Base-by-base conservation (phyloP, 2,329 filamentous ascomycete species). In the Penicillium sp. region DNA sequence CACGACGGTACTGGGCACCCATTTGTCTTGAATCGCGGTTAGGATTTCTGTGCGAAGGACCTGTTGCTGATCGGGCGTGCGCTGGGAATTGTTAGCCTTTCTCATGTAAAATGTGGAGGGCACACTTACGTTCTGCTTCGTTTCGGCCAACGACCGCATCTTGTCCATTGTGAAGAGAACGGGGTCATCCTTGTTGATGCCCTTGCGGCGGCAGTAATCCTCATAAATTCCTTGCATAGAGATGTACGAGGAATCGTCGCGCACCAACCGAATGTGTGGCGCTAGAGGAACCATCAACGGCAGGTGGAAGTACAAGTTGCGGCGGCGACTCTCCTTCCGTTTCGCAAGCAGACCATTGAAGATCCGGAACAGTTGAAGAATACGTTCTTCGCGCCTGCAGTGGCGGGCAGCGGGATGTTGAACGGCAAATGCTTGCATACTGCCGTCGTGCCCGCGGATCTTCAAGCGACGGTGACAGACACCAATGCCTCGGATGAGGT, bases 361-460 rank as follows among this genome's bases (percentile, higher is more conserved):
- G 67, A 97, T 95, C 44, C 95, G 85, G 87, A 99, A 99, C 13
- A 99, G 83, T 75, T 99, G 94, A 62, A 97, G 76, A 55, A 97
- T 96, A 29, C 94, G 85, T 77, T 99, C 95, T 73, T 99, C 95
- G 53, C 95, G 86, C 59, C 94, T 86, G 69, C 92, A 97, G 73
- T 96, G 92, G 55, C 94, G 82, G 4, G 92, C 91, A 2, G 94
- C 92, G 4, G 94, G 95, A 72, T 97, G 93, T 71, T 99, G 95
- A 36, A 99, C 91, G 3, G 92, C 92, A 76, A 97, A 99, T 8
- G 91, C 85, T 79, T 99, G 94, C n/a, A 96, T 81, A 70, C 92
- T 97, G 64, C 95, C 94, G 75, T 99, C 95, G 71, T 97, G 93
- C 16, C 94, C 95, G 63, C 95, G 90, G 72, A 99, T 97, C 79